Percentiles rank a stretch among this genome's conserved stretches.
Conservation (phyloP, 2,329 filamentous ascomycete species). For the Trichothecium roseum region DNA sequence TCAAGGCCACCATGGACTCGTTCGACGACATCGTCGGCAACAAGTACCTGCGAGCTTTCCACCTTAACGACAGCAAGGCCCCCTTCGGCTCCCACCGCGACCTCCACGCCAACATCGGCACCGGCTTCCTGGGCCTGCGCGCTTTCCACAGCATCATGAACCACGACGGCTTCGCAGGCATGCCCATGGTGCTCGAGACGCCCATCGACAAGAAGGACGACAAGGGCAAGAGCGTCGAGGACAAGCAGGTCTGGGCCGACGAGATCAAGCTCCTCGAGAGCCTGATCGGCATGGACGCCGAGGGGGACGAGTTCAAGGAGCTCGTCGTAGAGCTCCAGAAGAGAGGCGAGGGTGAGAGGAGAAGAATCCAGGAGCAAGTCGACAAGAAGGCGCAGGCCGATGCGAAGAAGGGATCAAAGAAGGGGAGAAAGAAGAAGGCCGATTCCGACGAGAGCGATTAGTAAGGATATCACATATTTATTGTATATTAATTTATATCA, state of each 20-base stretch:
- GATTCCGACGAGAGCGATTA: slow-evolving; percentile 22
- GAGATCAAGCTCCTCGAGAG: slow-evolving; percentile 94
- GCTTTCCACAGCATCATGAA: slow-evolving; percentile 92
- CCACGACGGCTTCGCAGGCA: slow-evolving; percentile 58
- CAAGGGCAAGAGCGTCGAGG: slow-evolving; percentile 60
- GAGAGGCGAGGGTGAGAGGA: slow-evolving; percentile 59
- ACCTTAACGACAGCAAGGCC: slow-evolving; percentile 94
- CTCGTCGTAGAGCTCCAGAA: slow-evolving; percentile 56
- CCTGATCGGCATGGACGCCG: slow-evolving; percentile 72
- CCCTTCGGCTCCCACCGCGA: slow-evolving; percentile 75
- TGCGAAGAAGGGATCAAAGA: slow-evolving; percentile 23
- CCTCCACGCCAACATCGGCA: slow-evolving; percentile 92
- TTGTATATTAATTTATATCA: no score
- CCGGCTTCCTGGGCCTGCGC: slow-evolving; percentile 80
- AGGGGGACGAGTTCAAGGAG: slow-evolving; percentile 59
- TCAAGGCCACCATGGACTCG: slow-evolving; percentile 59
- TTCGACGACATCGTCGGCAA: slow-evolving; percentile 73
- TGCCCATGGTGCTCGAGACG: slow-evolving; percentile 95
- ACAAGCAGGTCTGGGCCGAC: slow-evolving; percentile 76
- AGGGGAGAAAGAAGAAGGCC: slow-evolving; percentile 24
- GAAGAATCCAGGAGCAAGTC: slow-evolving; percentile 67
- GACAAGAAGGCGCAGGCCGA: slow-evolving; percentile 61
- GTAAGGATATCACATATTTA: slow-evolving; percentile 3
- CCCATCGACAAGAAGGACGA: slow-evolving; percentile 66
- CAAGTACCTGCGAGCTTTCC: slow-evolving; percentile 72